Percentiles rank a stretch among this genome's conserved stretches.
These are phyloP conservation scores for Dichomitus squalens DNA, from an alignment of 1,284 basidiomycete species.

Conservation along the genomic window DNA sequence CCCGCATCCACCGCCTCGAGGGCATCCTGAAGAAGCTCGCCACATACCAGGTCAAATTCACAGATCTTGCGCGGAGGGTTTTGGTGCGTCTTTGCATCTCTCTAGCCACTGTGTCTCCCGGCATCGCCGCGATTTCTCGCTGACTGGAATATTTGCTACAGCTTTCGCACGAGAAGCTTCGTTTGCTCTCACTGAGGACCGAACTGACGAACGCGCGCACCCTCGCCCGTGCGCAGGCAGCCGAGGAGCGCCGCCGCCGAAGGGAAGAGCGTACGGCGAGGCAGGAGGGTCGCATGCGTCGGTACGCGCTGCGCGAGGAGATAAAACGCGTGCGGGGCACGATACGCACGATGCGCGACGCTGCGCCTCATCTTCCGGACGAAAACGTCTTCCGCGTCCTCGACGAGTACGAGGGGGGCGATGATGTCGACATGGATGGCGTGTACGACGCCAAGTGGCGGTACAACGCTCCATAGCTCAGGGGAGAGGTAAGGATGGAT, in stretches of 20 bases:
- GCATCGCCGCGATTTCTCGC: neutral
- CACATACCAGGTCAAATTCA: slow-evolving; percentile 41
- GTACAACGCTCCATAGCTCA: neutral
- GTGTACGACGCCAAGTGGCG: neutral
- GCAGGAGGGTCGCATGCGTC: slow-evolving; percentile 21
- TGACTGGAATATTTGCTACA: slow-evolving; percentile 3
- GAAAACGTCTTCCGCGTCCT: slow-evolving; percentile 7
- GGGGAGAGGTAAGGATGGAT: neutral
- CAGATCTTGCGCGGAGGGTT: slow-evolving; percentile 26
- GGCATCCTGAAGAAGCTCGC: slow-evolving; percentile 35
- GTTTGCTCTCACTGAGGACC: slow-evolving; percentile 16
- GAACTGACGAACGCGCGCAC: slow-evolving; percentile 13
- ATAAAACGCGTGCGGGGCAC: slow-evolving; percentile 19
- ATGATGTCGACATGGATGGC: neutral
- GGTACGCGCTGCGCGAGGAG: slow-evolving; percentile 23
- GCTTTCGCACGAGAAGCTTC: slow-evolving; percentile 29
- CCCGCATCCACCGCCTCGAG: slow-evolving; percentile 30
- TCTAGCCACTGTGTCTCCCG: neutral
- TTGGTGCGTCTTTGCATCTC: slow-evolving; percentile 11
- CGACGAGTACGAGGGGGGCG: slow-evolving; percentile 4
- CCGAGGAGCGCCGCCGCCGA: slow-evolving; percentile 15
- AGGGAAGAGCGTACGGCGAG: slow-evolving; percentile 18
- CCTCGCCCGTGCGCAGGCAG: slow-evolving; percentile 9
- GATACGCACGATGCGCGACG: slow-evolving; percentile 19
- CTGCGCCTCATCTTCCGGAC: neutral